Conservation (phyloP, 202 grass and related monocot genomes). For the Carex arenaria region DNA sequence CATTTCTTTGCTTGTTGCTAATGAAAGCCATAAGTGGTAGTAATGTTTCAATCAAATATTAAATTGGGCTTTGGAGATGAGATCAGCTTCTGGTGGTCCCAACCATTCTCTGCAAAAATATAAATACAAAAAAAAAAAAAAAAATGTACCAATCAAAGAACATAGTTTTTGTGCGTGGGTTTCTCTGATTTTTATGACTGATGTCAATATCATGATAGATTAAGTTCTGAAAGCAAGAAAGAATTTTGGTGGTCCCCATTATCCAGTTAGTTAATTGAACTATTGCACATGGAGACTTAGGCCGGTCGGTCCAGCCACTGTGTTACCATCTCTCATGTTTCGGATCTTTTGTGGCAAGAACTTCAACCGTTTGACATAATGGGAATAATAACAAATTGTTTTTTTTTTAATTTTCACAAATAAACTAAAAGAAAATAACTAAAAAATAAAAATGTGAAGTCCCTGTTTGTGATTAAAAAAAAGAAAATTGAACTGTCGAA, state of each 20-base stretch:
- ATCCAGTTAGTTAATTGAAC: background rate
- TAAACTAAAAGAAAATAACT: no score
- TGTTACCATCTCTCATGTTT: background rate
- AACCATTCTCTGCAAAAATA: background rate
- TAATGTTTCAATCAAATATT: conserved; percentile 15
- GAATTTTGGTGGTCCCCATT: background rate
- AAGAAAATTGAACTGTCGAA: no score
- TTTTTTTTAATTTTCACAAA: no score
- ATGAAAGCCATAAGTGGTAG: background rate
- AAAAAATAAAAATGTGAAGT: no score
- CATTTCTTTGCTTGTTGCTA: background rate
- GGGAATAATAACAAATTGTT: no score
- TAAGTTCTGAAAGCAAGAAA: background rate
- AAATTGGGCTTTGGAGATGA: conserved; percentile 6
- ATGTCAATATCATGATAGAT: conserved; percentile 1
- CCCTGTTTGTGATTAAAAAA: no score
- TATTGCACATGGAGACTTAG: conserved; percentile 8
- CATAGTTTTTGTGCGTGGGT: background rate
- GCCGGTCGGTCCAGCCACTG: background rate
- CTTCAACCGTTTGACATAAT: background rate
- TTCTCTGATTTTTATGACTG: background rate
- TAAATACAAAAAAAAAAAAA: no score
- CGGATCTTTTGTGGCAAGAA: background rate
- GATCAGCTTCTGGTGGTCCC: background rate
- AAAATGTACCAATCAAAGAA: background rate